phyloP scores from a whole-genome alignment of 148 eudicot species.

The Diospyros kaki region DNA sequence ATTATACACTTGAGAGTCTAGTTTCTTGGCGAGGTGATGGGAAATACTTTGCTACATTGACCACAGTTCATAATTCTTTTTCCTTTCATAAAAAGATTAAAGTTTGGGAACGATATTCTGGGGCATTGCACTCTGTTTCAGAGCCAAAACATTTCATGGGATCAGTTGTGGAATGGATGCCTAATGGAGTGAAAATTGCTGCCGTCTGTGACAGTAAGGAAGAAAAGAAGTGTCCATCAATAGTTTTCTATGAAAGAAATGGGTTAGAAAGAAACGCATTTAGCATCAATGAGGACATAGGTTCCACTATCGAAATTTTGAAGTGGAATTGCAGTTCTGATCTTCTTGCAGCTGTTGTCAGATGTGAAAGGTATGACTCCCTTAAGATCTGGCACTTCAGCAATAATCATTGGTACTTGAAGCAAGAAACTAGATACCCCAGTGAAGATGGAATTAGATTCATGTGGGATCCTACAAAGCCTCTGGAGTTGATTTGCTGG shows the following conservation, averaged over 20 bases:
- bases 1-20: conserved; percentile 35
- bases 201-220: conserved; percentile 48
- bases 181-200: conserved; percentile 87
- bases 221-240: conserved; percentile 49
- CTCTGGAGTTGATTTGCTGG: conserved; percentile 79
- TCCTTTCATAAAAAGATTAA: conserved; percentile 55
- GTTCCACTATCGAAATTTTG: conserved; percentile 47
- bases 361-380: conserved; percentile 56
- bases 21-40: conserved; percentile 97
- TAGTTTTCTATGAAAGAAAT: conserved; percentile 83
- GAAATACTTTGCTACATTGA: conserved; percentile 80
- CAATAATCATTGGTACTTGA: conserved; percentile 92
- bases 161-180: conserved; percentile 84
- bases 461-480: conserved; percentile 88
- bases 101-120: conserved; percentile 95
- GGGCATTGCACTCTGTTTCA: conserved; percentile 67
- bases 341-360: conserved; percentile 66
- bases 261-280: conserved; percentile 92
- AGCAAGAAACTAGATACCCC: conserved; percentile 76
- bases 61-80: conserved; percentile 40
- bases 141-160: conserved; percentile 59
- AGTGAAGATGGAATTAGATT: conserved; percentile 55
- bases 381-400: conserved; percentile 83
- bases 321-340: conserved; percentile 89
- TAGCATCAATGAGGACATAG: conserved; percentile 49